Conservation (phyloP, 1,139 yeast species). For the Zygosaccharomyces pseudobailii region DNA sequence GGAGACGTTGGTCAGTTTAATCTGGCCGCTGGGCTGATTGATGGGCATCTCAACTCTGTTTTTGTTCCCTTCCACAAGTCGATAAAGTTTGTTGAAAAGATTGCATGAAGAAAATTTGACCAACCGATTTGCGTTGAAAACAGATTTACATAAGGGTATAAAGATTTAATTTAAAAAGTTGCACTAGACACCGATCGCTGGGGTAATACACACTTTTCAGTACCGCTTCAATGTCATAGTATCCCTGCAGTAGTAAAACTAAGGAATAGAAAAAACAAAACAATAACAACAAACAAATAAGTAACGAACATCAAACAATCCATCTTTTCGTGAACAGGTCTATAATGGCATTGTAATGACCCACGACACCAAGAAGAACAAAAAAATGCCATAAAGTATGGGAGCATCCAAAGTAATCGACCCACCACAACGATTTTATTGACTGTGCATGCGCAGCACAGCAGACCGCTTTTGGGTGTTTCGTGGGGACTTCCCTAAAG, state of each 20-base stretch:
- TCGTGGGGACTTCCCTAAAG: conserved; percentile 48
- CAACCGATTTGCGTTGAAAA: background rate
- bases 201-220: background rate
- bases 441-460: conserved; percentile 33
- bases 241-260: background rate
- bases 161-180: background rate
- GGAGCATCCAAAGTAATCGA: conserved; percentile 66
- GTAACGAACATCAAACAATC: conserved; percentile 11
- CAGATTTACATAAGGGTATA: conserved; percentile 1
- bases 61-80: background rate
- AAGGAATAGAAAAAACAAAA: background rate
- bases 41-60: conserved; percentile 36
- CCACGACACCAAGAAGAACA: conserved; percentile 81
- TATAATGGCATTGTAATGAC: conserved; percentile 75
- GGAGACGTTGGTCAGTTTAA: conserved; percentile 89
- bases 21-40: conserved; percentile 84
- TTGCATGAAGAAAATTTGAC: background rate
- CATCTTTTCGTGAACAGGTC: conserved; percentile 52
- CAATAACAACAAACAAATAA: background rate
- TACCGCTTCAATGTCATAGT: background rate
- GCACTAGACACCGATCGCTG: background rate
- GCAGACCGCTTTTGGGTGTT: conserved; percentile 8
- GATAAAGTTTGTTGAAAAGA: background rate
- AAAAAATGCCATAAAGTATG: conserved; percentile 94
- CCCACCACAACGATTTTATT: conserved; percentile 78